Conservation (phyloP, 768 basidiomycete genomes). For the Dioszegia aurantiaca region DNA sequence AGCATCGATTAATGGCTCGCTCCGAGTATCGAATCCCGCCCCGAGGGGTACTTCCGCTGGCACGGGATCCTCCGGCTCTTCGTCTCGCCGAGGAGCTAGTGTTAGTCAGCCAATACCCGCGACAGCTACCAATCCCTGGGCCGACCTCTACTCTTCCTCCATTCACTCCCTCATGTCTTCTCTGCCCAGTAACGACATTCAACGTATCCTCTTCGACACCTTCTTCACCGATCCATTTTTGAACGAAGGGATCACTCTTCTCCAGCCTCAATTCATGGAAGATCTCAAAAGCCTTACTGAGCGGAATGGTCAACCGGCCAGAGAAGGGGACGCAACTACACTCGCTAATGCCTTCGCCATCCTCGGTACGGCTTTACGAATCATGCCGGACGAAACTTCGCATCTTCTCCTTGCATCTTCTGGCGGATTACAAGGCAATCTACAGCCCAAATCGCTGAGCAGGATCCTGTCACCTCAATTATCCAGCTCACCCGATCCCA, state of each 20-base stretch:
- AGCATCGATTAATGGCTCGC: background rate
- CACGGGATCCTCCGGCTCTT: constrained; percentile 1
- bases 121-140: constrained; percentile 14
- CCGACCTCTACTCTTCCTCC: constrained; percentile 33
- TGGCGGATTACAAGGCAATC: constrained; percentile 7
- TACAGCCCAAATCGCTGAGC: constrained; percentile 13
- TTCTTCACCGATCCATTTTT: constrained; percentile 44
- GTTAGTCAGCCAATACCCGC: constrained; percentile 9
- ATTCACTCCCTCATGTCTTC: constrained; percentile 26
- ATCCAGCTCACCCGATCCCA: constrained; percentile 24
- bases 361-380: constrained; percentile 34
- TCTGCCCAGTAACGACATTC: constrained; percentile 35
- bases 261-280: constrained; percentile 39
- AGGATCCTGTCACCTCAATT: constrained; percentile 26
- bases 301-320: constrained; percentile 13
- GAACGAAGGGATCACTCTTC: constrained; percentile 36
- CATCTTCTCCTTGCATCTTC: constrained; percentile 34
- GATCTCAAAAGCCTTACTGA: constrained; percentile 24
- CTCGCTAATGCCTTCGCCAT: constrained; percentile 41
- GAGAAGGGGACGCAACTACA: constrained; percentile 44
- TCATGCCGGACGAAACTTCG: constrained; percentile 42
- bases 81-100: constrained; percentile 8
- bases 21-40: background rate
- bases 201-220: constrained; percentile 40
- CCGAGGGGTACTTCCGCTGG: background rate